Evolutionary conservation across 306 rosid genomes (phyloP).

Genomic region (Inga leiocalycina): DNA sequence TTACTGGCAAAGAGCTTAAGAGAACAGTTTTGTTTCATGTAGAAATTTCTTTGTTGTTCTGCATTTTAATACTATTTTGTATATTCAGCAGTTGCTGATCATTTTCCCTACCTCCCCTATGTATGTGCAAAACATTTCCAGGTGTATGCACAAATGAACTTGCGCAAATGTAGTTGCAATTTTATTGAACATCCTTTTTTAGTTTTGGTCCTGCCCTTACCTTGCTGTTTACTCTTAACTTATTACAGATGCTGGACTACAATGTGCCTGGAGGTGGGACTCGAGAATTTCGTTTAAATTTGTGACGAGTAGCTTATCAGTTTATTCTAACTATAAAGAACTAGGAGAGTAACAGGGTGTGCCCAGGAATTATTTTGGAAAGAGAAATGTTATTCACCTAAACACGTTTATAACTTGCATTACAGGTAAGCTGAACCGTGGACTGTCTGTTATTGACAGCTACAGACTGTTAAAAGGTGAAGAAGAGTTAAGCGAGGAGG

Average conservation of each 20-base stretch:
- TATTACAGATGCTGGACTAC: slow-evolving; percentile 80
- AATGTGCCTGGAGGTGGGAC: slow-evolving; percentile 89
- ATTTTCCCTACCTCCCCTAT: neutral
- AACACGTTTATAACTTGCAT: slow-evolving; percentile 22
- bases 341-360: slow-evolving; percentile 9
- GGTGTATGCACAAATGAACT: neutral
- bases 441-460: slow-evolving; percentile 64
- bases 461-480: slow-evolving; percentile 50
- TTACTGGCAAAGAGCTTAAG: slow-evolving; percentile 10
- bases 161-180: neutral
- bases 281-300: slow-evolving; percentile 17
- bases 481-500: slow-evolving; percentile 49
- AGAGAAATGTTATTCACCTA: slow-evolving; percentile 26
- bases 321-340: neutral
- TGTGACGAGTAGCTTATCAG: slow-evolving; percentile 26
- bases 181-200: slow-evolving; percentile 9
- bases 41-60: slow-evolving; percentile 24
- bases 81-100: slow-evolving; percentile 4
- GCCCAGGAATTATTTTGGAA: slow-evolving; percentile 2
- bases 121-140: neutral
- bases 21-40: slow-evolving; percentile 8
- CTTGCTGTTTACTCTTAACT: slow-evolving; percentile 21
- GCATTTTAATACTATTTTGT: neutral
- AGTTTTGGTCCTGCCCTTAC: slow-evolving; percentile 21
- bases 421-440: slow-evolving; percentile 70